Percentiles rank a stretch among this genome's conserved stretches.
Evolutionary conservation across 345 rosid species (phyloP).

Genomic region (Gossypium anomalum): DNA sequence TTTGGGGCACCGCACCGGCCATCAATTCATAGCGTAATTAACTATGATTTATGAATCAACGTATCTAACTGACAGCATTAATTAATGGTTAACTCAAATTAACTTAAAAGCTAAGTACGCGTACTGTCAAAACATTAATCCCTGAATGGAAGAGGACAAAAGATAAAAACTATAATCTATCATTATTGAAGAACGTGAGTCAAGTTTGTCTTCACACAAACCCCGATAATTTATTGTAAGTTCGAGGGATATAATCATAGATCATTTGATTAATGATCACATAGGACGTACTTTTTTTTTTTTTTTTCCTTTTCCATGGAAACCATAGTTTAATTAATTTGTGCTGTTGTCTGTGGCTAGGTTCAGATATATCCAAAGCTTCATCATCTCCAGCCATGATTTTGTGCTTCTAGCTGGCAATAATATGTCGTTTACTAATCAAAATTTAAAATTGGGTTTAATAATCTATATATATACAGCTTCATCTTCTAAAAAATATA

Average conservation of each 20-base stretch:
- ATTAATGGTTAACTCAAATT: not conserved
- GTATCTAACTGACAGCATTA: not conserved
- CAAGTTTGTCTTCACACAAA: constrained; percentile 39
- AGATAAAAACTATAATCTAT: not conserved
- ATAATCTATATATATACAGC: no score
- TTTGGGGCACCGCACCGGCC: constrained; percentile 40
- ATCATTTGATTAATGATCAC: not conserved
- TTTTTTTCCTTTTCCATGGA: no score
- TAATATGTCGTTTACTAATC: not conserved
- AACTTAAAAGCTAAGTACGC: not conserved
- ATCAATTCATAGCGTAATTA: constrained; percentile 11
- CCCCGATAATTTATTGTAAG: constrained; percentile 13
- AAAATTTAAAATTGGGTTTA: no score
- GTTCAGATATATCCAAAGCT: not conserved
- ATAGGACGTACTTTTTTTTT: no score
- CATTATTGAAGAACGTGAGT: constrained; percentile 44
- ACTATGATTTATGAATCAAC: constrained; percentile 5
- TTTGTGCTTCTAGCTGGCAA: not conserved
- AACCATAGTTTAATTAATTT: not conserved
- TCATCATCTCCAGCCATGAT: not conserved
- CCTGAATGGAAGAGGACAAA: constrained; percentile 25
- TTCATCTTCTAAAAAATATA: not conserved
- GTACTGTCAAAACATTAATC: constrained; percentile 25
- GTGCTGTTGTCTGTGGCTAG: not conserved
- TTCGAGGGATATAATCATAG: not conserved